A percentile compares a stretch with the other conserved stretches of the same genome.
These are phyloP conservation scores for Lentinula raphanica DNA, from an alignment of 768 basidiomycete genomes.

Conservation along the genomic window DNA sequence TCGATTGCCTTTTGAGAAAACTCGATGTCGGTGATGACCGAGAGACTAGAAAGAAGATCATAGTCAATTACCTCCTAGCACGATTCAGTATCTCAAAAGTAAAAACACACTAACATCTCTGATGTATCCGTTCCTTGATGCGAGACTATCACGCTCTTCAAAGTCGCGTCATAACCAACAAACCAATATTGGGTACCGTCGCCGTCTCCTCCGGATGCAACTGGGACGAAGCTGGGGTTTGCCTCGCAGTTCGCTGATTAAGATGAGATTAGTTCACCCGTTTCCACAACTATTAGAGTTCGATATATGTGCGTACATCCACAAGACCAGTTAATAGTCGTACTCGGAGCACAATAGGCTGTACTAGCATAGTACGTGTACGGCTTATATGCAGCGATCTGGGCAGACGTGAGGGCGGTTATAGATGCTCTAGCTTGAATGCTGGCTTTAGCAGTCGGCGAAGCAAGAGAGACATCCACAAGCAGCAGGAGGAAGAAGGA, in stretches of 20 bases:
- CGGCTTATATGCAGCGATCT: constrained; percentile 25
- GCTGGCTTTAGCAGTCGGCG: not conserved
- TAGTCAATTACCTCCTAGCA: not conserved
- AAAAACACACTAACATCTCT: constrained; percentile 18
- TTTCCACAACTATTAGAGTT: not conserved
- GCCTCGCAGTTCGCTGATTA: constrained; percentile 30
- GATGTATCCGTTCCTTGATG: constrained; percentile 31
- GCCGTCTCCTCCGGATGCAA: constrained; percentile 46
- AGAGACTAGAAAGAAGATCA: constrained; percentile 13
- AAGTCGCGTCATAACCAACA: constrained; percentile 44
- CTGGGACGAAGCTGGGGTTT: constrained; percentile 36
- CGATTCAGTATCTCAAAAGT: not conserved
- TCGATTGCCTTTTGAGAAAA: constrained; percentile 29
- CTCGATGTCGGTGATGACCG: constrained; percentile 36
- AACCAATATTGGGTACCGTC: constrained; percentile 41
- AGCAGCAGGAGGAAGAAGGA: not conserved
- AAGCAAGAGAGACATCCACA: not conserved
- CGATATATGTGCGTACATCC: constrained; percentile 29
- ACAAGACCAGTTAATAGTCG: constrained; percentile 35
- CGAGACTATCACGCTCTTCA: constrained; percentile 28
- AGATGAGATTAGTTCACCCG: not conserved
- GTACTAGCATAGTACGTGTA: constrained; percentile 32
- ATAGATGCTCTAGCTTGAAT: not conserved
- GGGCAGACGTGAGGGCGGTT: constrained; percentile 7
- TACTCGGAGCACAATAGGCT: constrained; percentile 26